phyloP scores from a whole-genome alignment of 192 early-diverging fungal species.

The Coemansia sp. region DNA sequence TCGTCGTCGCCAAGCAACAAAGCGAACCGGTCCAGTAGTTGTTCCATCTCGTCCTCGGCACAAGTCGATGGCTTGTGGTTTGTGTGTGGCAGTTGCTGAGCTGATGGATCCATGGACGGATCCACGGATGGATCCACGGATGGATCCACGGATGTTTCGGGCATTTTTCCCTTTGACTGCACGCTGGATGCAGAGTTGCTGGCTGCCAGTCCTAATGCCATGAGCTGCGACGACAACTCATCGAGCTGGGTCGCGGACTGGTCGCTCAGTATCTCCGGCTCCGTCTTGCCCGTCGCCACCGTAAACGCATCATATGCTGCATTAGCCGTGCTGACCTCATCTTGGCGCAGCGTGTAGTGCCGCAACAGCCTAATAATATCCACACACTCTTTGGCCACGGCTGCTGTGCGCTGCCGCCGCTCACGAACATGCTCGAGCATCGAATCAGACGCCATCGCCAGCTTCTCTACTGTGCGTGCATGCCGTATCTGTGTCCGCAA shows the following conservation, averaged over 20 bases:
- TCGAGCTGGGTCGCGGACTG: conserved; percentile 30
- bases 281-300: not conserved
- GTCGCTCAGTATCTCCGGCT: conserved; percentile 1
- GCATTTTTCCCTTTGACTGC: conserved; percentile 22
- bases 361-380: conserved; percentile 36
- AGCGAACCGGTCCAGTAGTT: conserved; percentile 24
- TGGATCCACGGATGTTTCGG: not conserved
- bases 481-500: conserved; percentile 31
- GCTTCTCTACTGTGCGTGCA: conserved; percentile 15
- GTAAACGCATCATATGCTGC: conserved; percentile 4
- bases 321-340: not conserved
- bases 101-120: not conserved
- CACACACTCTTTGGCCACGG: conserved; percentile 39
- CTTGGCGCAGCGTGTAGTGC: not conserved
- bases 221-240: conserved; percentile 31
- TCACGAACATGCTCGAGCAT: conserved; percentile 10
- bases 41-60: conserved; percentile 25
- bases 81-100: not conserved
- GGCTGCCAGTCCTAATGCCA: conserved; percentile 16
- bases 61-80: not conserved
- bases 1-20: conserved; percentile 21
- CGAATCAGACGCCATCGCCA: conserved; percentile 7
- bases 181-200: not conserved
- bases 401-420: conserved; percentile 16
- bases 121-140: not conserved